Evolutionary conservation across 495 filamentous ascomycete genomes (phyloP).

Genomic region (Penicillium fimorum): DNA sequence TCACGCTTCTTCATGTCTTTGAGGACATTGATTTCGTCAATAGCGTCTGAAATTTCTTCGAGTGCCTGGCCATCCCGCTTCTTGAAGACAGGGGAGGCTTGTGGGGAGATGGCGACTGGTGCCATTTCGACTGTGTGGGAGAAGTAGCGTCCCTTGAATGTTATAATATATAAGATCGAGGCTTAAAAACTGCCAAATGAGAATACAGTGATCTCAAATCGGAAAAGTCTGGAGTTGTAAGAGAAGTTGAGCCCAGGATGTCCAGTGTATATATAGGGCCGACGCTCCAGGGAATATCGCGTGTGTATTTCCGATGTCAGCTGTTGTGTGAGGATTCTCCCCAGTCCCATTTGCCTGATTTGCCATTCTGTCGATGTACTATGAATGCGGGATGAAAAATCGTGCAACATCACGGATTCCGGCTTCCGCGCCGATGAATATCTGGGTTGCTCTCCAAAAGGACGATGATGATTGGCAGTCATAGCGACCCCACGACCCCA

Average conservation of each 20-base stretch:
- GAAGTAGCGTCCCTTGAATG: neutral
- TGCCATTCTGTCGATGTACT: constrained; percentile 15
- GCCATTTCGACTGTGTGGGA: constrained; percentile 31
- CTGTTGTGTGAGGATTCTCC: constrained; percentile 3
- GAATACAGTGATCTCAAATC: neutral
- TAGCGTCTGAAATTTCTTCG: constrained; percentile 74
- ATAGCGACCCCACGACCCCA: neutral
- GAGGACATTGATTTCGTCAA: constrained; percentile 79
- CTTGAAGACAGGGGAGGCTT: constrained; percentile 29
- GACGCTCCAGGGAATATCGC: constrained; percentile 13
- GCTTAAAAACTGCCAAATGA: neutral
- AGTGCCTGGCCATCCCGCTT: constrained; percentile 66
- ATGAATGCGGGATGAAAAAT: neutral
- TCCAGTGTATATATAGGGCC: constrained; percentile 17
- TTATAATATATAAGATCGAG: neutral
- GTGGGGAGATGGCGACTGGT: constrained; percentile 30
- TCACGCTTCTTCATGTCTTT: constrained; percentile 52
- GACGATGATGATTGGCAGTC: neutral
- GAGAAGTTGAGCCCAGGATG: neutral
- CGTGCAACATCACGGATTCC: constrained; percentile 28
- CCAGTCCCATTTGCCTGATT: constrained; percentile 21
- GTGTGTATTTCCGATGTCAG: constrained; percentile 25
- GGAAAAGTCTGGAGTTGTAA: neutral
- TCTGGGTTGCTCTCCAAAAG: constrained; percentile 1
- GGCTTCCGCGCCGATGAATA: constrained; percentile 22